Evolutionary conservation across 2,329 filamentous ascomycete species (phyloP).

Genomic region (Colletotrichum neosansevieriae): DNA sequence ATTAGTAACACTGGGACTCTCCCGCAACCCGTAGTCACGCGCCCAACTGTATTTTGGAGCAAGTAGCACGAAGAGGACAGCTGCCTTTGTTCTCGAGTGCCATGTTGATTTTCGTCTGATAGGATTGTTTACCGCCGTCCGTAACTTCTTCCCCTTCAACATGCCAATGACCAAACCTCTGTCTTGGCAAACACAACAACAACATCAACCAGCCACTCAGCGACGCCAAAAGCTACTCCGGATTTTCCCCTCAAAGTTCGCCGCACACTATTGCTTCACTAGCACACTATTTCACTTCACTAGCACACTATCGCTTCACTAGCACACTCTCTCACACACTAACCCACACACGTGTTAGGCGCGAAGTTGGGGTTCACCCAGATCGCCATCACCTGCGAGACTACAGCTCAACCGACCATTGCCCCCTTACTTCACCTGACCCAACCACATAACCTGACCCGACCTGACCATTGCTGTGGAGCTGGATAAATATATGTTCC

Average conservation of each 20-base stretch:
- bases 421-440: no score
- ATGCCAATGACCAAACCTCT: constrained; percentile 3
- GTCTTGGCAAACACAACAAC: not conserved
- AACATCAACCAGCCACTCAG: constrained; percentile 26
- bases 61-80: not conserved
- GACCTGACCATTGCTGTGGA: no score
- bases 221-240: constrained; percentile 24
- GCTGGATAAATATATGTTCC: no score
- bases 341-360: not conserved
- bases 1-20: constrained; percentile 12
- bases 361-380: not conserved
- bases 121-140: no score
- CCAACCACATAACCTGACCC: no score
- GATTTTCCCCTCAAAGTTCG: constrained; percentile 28
- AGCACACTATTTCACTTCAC: not conserved
- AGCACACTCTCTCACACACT: not conserved
- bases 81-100: not conserved
- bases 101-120: not conserved
- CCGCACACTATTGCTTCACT: not conserved
- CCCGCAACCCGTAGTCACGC: constrained; percentile 17
- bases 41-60: not conserved
- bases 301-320: not conserved
- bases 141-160: not conserved
- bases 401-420: no score
- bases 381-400: constrained; percentile 8